Evolutionary conservation across 2,329 filamentous ascomycete species (phyloP).

Genomic region (Juglanconis sp.): DNA sequence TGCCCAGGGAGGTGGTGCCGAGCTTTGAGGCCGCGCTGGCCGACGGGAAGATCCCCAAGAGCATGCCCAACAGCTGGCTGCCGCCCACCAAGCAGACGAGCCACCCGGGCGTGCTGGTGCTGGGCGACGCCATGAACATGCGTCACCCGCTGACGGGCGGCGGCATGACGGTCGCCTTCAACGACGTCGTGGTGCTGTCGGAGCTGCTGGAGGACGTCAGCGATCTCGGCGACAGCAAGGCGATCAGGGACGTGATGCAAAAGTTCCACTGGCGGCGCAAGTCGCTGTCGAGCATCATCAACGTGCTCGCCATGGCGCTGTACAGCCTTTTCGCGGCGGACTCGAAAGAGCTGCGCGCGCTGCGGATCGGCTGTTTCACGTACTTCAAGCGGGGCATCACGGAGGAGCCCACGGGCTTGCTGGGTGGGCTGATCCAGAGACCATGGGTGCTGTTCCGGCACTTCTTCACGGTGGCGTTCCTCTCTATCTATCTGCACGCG

Average conservation of each 20-base stretch:
- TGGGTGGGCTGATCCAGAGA: slow-evolving; percentile 76
- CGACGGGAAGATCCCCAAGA: slow-evolving; percentile 69
- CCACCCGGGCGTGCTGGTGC: slow-evolving; percentile 69
- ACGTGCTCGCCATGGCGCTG: slow-evolving; percentile 93
- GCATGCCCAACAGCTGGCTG: slow-evolving; percentile 95
- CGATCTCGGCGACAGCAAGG: slow-evolving; percentile 62
- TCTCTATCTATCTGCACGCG: slow-evolving; percentile 70
- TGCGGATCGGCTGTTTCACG: slow-evolving; percentile 86
- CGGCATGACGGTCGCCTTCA: slow-evolving; percentile 97
- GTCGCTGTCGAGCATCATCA: slow-evolving; percentile 79
- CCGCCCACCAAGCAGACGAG: slow-evolving; percentile 63
- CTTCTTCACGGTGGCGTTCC: slow-evolving; percentile 90
- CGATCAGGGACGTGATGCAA: slow-evolving; percentile 66
- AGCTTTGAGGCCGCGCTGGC: slow-evolving; percentile 75
- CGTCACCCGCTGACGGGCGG: slow-evolving; percentile 96
- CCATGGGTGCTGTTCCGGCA: slow-evolving; percentile 81
- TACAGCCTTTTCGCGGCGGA: slow-evolving; percentile 90
- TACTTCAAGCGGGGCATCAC: slow-evolving; percentile 82
- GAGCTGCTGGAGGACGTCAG: slow-evolving; percentile 69
- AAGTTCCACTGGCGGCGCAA: slow-evolving; percentile 88
- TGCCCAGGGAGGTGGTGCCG: slow-evolving; percentile 70
- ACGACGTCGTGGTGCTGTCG: slow-evolving; percentile 78
- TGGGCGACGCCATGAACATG: slow-evolving; percentile 98
- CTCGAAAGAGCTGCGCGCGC: slow-evolving; percentile 69
- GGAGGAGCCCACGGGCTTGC: slow-evolving; percentile 74